Conservation (phyloP, 768 basidiomycete species). For the Albatrellus ellisii region DNA sequence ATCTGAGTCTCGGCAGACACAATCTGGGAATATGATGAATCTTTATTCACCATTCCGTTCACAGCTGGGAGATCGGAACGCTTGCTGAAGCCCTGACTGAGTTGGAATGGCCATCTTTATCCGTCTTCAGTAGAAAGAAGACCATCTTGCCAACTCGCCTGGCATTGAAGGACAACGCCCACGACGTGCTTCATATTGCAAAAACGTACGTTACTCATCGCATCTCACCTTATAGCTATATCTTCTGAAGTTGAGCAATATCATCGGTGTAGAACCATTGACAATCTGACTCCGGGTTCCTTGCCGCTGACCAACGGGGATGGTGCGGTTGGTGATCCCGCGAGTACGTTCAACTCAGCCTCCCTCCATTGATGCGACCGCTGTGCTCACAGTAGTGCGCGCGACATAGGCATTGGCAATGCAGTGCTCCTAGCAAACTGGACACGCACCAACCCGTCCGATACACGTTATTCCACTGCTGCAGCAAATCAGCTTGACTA, state of each 20-base stretch:
- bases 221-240: neutral
- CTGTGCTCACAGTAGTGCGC: no score
- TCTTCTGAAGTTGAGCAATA: constrained; percentile 16
- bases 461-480: constrained; percentile 26
- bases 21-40: no score
- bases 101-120: constrained; percentile 32
- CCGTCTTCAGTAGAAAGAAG: constrained; percentile 32
- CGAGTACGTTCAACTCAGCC: constrained; percentile 24
- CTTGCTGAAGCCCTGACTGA: constrained; percentile 42
- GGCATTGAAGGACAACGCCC: constrained; percentile 19
- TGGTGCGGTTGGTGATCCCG: constrained; percentile 48
- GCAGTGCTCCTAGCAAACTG: constrained; percentile 40
- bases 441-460: constrained; percentile 25
- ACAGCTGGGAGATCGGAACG: constrained; percentile 48
- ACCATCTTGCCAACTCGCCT: constrained; percentile 27
- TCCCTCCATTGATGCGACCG: no score
- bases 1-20: no score
- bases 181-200: constrained; percentile 31
- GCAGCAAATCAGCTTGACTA: constrained; percentile 35
- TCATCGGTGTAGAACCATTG: constrained; percentile 26
- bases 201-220: constrained; percentile 19
- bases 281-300: no score
- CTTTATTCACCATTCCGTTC: neutral
- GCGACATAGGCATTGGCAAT: constrained; percentile 32
- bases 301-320: constrained; percentile 33